A percentile compares a stretch with the other conserved stretches of the same genome.
phyloP scores from a whole-genome alignment of 768 basidiomycete species.

The Tephrocybe rancida region DNA sequence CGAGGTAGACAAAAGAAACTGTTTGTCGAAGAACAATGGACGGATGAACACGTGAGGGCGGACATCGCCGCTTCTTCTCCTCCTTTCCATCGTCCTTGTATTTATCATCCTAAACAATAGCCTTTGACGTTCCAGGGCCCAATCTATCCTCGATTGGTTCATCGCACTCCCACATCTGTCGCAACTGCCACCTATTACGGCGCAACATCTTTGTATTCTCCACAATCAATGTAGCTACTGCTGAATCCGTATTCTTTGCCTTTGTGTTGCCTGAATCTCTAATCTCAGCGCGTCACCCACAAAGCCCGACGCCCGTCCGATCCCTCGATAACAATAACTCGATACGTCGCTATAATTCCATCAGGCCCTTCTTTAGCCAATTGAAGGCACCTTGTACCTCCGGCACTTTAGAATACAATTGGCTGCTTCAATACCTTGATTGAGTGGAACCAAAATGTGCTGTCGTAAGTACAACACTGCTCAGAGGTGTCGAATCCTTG shows the following conservation, averaged over 20 bases:
- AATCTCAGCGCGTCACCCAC: neutral
- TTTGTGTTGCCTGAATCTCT: too few species aligned
- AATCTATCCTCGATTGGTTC: slow-evolving; percentile 1
- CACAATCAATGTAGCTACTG: neutral
- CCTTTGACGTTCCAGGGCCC: slow-evolving; percentile 1
- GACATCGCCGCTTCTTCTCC: slow-evolving; percentile 5
- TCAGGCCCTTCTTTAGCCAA: neutral
- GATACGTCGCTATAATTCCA: slow-evolving; percentile 1
- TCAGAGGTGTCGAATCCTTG: too few species aligned
- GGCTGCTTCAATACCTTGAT: neutral
- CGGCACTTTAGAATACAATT: too few species aligned
- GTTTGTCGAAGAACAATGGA: slow-evolving; percentile 17
- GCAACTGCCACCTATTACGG: neutral
- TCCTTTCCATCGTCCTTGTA: slow-evolving; percentile 8
- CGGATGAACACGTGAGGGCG: slow-evolving; percentile 16
- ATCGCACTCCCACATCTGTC: slow-evolving; percentile 15
- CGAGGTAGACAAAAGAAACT: slow-evolving; percentile 14
- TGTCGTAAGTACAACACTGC: too few species aligned
- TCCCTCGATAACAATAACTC: neutral
- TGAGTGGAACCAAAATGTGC: too few species aligned
- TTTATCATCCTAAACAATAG: slow-evolving; percentile 5
- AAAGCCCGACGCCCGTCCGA: slow-evolving; percentile 6
- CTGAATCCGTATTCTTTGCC: too few species aligned
- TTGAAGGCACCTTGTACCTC: too few species aligned
- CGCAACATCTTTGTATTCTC: slow-evolving; percentile 14